Conservation (phyloP, 2,329 filamentous ascomycete species). For the Pseudomassariella vexata region DNA sequence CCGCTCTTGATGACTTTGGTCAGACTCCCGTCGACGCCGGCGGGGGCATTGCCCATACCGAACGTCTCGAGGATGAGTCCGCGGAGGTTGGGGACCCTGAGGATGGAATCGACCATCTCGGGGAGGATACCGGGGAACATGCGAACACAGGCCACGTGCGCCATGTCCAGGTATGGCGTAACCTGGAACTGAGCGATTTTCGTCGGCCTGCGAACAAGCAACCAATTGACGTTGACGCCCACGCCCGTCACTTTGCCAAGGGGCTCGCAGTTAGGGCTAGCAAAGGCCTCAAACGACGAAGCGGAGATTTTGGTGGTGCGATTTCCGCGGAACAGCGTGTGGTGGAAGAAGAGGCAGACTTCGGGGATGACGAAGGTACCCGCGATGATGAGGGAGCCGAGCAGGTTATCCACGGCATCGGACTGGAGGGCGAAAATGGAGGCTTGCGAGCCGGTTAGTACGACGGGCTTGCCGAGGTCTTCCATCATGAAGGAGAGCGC, state of each 20-base stretch:
- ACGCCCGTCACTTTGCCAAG: slow-evolving; percentile 77
- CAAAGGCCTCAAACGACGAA: slow-evolving; percentile 81
- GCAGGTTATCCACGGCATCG: slow-evolving; percentile 84
- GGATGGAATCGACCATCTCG: slow-evolving; percentile 85
- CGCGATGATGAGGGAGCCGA: slow-evolving; percentile 82
- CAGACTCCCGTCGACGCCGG: slow-evolving; percentile 71
- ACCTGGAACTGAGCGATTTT: slow-evolving; percentile 69
- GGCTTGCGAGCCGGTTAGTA: slow-evolving; percentile 77
- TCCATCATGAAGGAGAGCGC: slow-evolving; percentile 86
- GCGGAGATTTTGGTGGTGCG: slow-evolving; percentile 83
- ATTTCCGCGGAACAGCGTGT: slow-evolving; percentile 84
- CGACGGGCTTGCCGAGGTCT: slow-evolving; percentile 84
- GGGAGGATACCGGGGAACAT: slow-evolving; percentile 91
- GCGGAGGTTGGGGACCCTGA: slow-evolving; percentile 68
- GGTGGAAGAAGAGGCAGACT: slow-evolving; percentile 90
- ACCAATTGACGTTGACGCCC: slow-evolving; percentile 76
- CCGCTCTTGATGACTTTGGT: slow-evolving; percentile 72
- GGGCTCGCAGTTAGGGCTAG: slow-evolving; percentile 78
- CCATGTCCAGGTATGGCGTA: slow-evolving; percentile 70
- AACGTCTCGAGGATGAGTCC: slow-evolving; percentile 89
- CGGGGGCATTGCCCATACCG: slow-evolving; percentile 86
- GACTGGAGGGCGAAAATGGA: slow-evolving; percentile 88
- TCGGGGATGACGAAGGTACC: slow-evolving; percentile 91
- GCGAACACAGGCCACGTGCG: slow-evolving; percentile 83
- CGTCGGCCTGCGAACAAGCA: slow-evolving; percentile 67